A percentile compares a stretch with the other conserved stretches of the same genome.
Conservation (phyloP, 2,329 filamentous ascomycete genomes). For the Botrytis fabae region DNA sequence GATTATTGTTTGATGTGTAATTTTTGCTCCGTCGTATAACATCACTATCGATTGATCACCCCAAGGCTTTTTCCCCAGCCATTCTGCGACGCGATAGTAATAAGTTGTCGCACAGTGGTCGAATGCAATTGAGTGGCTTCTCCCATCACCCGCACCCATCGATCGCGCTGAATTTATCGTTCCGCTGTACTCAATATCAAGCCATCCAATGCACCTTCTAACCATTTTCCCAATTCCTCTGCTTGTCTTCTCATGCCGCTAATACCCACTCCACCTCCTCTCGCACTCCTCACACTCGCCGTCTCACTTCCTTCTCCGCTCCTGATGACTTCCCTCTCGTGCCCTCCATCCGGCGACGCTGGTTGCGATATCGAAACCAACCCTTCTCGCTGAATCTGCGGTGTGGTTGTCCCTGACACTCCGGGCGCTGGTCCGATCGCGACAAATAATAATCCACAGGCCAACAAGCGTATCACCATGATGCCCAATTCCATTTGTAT, state of each 20-base stretch:
- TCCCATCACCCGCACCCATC: neutral
- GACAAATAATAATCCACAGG: conserved; percentile 62
- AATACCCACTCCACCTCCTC: conserved; percentile 14
- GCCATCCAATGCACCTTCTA: conserved; percentile 17
- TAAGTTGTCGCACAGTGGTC: neutral
- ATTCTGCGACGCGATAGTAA: neutral
- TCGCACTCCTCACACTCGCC: conserved; percentile 18
- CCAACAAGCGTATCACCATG: conserved; percentile 57
- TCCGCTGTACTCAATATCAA: conserved; percentile 4
- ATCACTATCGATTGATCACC: neutral
- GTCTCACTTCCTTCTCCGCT: conserved; percentile 17
- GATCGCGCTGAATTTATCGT: neutral
- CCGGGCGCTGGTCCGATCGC: conserved; percentile 53
- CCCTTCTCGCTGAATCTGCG: conserved; percentile 9
- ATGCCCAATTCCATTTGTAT: conserved; percentile 57
- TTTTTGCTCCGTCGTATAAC: neutral
- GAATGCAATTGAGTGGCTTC: neutral
- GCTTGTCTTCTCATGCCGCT: conserved; percentile 20
- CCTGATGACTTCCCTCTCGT: neutral
- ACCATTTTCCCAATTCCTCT: conserved; percentile 19
- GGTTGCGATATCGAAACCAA: conserved; percentile 13
- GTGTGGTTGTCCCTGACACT: neutral
- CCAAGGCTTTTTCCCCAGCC: fast-evolving
- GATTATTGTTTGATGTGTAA: neutral
- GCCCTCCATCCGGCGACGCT: neutral